phyloP scores from a whole-genome alignment of 306 rosid genomes.

The Leucaena leucocephala region DNA sequence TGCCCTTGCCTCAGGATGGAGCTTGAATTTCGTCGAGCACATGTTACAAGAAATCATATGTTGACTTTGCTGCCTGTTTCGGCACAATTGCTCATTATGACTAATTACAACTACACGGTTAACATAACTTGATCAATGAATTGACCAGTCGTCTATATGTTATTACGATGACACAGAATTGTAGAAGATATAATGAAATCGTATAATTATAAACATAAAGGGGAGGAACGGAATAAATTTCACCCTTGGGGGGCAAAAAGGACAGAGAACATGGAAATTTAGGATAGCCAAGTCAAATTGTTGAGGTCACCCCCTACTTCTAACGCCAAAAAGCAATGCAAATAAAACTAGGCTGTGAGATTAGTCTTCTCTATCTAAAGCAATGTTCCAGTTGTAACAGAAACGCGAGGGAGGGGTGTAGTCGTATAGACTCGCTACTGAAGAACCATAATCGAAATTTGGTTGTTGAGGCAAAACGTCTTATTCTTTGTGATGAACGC shows the following conservation, averaged over 20 bases:
- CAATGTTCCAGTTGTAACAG: slow-evolving; percentile 24
- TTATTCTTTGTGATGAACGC: slow-evolving; percentile 68
- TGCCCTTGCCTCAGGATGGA: background rate
- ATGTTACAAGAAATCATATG: background rate
- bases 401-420: slow-evolving; percentile 3
- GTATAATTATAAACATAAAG: background rate
- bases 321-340: background rate
- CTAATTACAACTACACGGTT: background rate
- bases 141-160: background rate
- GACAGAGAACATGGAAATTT: background rate
- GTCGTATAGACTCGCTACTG: slow-evolving; percentile 46
- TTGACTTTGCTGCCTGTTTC: background rate
- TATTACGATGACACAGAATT: background rate
- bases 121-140: background rate
- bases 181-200: background rate
- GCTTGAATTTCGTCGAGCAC: background rate
- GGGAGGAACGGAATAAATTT: background rate
- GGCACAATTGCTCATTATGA: background rate
- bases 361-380: slow-evolving; percentile 27
- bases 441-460: slow-evolving; percentile 60
- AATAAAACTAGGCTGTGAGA: background rate
- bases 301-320: background rate
- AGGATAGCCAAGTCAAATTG: background rate
- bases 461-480: slow-evolving; percentile 61
- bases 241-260: too few species aligned